phyloP scores from a whole-genome alignment of 768 basidiomycete species.

The Xerocomus potaroensis region DNA sequence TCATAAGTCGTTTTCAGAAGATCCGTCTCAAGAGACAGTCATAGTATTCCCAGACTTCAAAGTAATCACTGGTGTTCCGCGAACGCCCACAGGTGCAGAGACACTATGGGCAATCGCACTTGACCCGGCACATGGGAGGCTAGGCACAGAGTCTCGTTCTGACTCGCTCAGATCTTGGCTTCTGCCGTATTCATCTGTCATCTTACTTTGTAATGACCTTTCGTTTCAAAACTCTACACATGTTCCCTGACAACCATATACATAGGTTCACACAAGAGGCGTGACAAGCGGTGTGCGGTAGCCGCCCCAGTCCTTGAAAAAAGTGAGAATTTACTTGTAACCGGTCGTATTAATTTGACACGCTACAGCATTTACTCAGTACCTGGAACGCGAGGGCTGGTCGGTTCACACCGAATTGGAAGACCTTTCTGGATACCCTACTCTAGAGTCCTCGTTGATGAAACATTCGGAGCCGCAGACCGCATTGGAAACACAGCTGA shows the following conservation, averaged over 20 bases:
- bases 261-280: constrained; percentile 85
- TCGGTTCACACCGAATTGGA: constrained; percentile 72
- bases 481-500: constrained; percentile 44
- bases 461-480: constrained; percentile 42
- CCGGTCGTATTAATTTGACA: not conserved
- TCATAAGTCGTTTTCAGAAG: constrained; percentile 62
- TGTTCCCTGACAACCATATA: constrained; percentile 1
- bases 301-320: constrained; percentile 81
- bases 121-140: constrained; percentile 51
- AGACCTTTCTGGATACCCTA: constrained; percentile 38
- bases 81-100: constrained; percentile 60
- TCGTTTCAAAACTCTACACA: not conserved
- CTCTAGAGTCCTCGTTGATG: constrained; percentile 22
- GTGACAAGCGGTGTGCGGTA: constrained; percentile 90
- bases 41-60: constrained; percentile 93
- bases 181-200: constrained; percentile 85
- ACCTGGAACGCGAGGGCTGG: constrained; percentile 68
- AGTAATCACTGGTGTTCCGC: constrained; percentile 67
- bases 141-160: constrained; percentile 41
- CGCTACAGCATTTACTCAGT: constrained; percentile 52
- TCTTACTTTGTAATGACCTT: constrained; percentile 69
- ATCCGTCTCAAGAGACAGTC: constrained; percentile 65
- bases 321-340: constrained; percentile 38
- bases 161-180: constrained; percentile 64
- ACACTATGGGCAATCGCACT: constrained; percentile 63